A percentile compares a stretch with the other conserved stretches of the same genome.
Evolutionary conservation across 805 yeast species (phyloP).

Genomic region (Grigorovia humatica): DNA sequence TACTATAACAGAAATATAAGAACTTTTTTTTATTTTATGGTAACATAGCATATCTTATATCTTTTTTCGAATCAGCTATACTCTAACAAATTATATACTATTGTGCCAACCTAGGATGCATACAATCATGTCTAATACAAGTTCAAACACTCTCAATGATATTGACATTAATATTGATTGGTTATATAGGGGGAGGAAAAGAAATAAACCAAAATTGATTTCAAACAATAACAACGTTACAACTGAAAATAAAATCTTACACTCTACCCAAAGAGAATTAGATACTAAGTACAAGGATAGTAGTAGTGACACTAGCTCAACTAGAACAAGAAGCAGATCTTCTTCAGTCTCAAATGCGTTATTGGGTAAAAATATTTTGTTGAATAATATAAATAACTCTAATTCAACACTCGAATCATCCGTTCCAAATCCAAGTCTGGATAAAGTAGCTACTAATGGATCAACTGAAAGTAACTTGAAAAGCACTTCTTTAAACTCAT

Average conservation of each 20-base stretch:
- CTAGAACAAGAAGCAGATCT: slow-evolving; percentile 15
- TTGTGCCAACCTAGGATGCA: background rate
- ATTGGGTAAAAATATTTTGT: slow-evolving; percentile 2
- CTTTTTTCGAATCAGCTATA: too few relatives aligned
- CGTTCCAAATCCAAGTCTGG: background rate
- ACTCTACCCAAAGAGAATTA: background rate
- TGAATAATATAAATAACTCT: background rate
- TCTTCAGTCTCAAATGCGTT: slow-evolving; percentile 15
- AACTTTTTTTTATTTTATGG: background rate
- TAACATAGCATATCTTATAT: background rate
- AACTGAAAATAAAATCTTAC: background rate
- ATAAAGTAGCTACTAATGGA: background rate
- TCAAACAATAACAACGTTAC: background rate
- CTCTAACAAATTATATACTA: too few relatives aligned
- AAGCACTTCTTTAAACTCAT: background rate
- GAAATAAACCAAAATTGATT: background rate
- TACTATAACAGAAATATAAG: too few relatives aligned
- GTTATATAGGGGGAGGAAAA: slow-evolving; percentile 69
- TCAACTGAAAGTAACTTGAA: slow-evolving; percentile 6
- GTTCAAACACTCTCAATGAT: background rate
- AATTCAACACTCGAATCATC: slow-evolving; percentile 2
- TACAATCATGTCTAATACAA: background rate
- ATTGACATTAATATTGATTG: slow-evolving; percentile 59
- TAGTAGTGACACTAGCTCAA: background rate
- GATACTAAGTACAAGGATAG: background rate